Conservation (phyloP, 257 asterid species). For the Verbena officinalis region DNA sequence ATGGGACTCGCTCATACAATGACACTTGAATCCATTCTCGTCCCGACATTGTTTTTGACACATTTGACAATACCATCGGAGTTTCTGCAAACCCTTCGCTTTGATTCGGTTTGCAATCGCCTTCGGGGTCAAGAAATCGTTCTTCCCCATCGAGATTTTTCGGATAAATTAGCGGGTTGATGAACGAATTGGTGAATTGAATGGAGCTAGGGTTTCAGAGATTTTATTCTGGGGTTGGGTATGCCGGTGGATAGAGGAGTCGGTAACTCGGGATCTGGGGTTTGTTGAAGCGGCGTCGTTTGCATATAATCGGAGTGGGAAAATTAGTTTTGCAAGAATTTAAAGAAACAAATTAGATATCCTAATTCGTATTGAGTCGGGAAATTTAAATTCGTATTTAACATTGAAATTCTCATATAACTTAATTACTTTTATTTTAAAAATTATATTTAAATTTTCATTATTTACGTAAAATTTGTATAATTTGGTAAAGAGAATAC, state of each 20-base stretch:
- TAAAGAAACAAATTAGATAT: too few species aligned
- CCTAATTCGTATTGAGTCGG: too few species aligned
- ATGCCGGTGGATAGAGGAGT: not conserved
- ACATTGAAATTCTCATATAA: too few species aligned
- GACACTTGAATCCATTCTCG: conserved; percentile 97
- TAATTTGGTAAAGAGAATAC: too few species aligned
- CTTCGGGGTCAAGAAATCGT: conserved; percentile 87
- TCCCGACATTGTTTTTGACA: conserved; percentile 97
- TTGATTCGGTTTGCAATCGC: conserved; percentile 89
- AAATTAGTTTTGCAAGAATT: too few species aligned
- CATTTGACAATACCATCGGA: conserved; percentile 96
- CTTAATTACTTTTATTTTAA: too few species aligned
- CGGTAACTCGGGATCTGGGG: not conserved
- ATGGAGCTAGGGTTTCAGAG: conserved; percentile 21
- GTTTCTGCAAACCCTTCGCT: conserved; percentile 85
- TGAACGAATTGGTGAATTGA: conserved; percentile 13
- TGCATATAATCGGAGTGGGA: too few species aligned
- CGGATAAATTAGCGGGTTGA: not conserved
- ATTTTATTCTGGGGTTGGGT: conserved; percentile 3
- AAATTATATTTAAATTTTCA: too few species aligned
- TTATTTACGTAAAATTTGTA: too few species aligned
- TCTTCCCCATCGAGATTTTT: conserved; percentile 63
- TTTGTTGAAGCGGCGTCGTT: not conserved
- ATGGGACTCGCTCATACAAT: conserved; percentile 93
- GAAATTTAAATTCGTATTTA: too few species aligned